Evolutionary conservation across 306 rosid genomes (phyloP), one percentile per base, ranked within the genome.

Genomic region (Cucumis melo): DNA sequence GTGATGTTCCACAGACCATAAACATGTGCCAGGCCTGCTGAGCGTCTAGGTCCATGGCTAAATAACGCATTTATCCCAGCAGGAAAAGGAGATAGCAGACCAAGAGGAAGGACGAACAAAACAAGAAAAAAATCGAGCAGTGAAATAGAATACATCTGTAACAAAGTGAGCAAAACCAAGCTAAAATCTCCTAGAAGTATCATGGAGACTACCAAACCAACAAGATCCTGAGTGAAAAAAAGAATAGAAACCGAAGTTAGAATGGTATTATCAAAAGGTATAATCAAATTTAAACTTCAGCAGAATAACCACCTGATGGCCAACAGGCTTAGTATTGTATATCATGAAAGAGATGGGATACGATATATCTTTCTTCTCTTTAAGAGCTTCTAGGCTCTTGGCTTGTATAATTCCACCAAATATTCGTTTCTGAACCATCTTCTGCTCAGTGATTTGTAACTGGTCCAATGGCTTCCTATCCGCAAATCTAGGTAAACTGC

Each of bases 1-100:
- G 94, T 88, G 76, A 94, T 80, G 80, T 94, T 94, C 99, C 99
- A 94, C 68, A 94, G 74, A 77, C 97, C 99, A 83, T 94, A 94
- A 72, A 89, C 81, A 73, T 94, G 97, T 39, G 99, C 87, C 71
- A 90, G 96, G 77, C 92, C 95, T 17, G 96, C 96, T 10, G 99
- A 87, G 76, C 86, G 87, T 85, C 85, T 84, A n/a, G 99, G 97
- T 81, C 99, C 99, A 66, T 89, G 95, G 82, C 99, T 90, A 78
- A 94, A 92, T 87, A 94, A 88, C 34, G 99, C 99, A 81, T 88
- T 89, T 84, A 94, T 92, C 78, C 99, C 99, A 54, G 92, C 91
- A 38, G 99, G 99, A 83, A 91, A 91, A 51, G 99, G 95, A 73
- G 89, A 88, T 39, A 94, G 82, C 50, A 90, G 85, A 21, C 91